Evolutionary conservation across 768 basidiomycete species (phyloP).

Genomic region (Auricularia cornea): DNA sequence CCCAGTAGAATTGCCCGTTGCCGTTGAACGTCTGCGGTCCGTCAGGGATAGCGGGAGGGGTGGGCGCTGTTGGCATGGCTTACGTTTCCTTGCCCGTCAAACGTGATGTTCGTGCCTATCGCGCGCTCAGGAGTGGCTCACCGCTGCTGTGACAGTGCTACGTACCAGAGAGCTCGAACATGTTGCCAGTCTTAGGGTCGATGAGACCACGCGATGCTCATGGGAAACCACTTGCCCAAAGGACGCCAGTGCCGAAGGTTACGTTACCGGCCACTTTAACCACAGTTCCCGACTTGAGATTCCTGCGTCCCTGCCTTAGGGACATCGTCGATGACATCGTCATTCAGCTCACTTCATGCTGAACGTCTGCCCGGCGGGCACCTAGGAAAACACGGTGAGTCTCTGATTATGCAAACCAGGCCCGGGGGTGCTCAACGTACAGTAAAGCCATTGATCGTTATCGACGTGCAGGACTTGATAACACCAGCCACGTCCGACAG

Average conservation of each 20-base stretch:
- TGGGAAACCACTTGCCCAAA: constrained; percentile 17
- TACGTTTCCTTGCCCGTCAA: constrained; percentile 30
- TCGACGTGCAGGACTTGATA: constrained; percentile 36
- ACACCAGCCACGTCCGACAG: neutral
- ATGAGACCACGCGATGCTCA: neutral
- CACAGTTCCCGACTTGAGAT: constrained; percentile 38
- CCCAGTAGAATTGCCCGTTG: constrained; percentile 38
- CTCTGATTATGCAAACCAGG: neutral
- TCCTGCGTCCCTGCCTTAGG: constrained; percentile 29
- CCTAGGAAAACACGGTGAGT: constrained; percentile 2
- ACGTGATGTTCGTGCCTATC: constrained; percentile 4
- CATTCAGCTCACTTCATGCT: neutral
- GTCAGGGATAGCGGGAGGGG: neutral
- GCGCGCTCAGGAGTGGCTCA: neutral
- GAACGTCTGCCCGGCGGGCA: constrained; percentile 42
- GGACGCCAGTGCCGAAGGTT: constrained; percentile 50
- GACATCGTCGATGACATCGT: no score
- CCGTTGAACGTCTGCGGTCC: constrained; percentile 29
- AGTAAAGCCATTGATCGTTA: constrained; percentile 48
- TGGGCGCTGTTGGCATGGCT: neutral
- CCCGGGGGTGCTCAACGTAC: constrained; percentile 24
- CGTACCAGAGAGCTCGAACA: neutral
- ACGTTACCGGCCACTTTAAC: constrained; percentile 59
- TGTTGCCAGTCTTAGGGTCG: constrained; percentile 9
- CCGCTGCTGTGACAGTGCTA: neutral